A percentile compares a stretch with the other conserved stretches of the same genome.
Evolutionary conservation across 305 asterid species (phyloP).

Genomic region (Rubia occidens): DNA sequence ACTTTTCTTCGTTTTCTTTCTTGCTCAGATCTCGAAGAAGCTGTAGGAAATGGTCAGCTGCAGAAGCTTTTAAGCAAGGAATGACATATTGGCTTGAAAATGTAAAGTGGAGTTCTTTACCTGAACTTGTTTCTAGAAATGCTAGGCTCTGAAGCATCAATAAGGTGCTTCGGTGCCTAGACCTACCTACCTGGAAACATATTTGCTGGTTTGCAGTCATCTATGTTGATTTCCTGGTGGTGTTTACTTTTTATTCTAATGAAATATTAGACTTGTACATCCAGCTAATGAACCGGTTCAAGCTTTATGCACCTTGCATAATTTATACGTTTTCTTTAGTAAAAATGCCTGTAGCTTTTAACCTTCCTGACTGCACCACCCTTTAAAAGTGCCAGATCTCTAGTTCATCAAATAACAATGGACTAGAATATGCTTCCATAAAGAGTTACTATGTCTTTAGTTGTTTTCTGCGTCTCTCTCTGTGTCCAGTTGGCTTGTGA

Average conservation of each 20-base stretch:
- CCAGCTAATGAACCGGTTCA: neutral
- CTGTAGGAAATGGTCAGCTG: conserved; percentile 56
- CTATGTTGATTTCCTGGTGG: neutral
- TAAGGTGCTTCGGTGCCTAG: neutral
- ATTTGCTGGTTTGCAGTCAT: conserved; percentile 1
- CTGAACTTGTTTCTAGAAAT: conserved; percentile 8
- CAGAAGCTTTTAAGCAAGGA: conserved; percentile 56
- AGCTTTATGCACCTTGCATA: neutral
- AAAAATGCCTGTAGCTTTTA: neutral
- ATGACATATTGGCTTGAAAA: conserved; percentile 26
- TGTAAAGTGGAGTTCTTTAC: conserved; percentile 12
- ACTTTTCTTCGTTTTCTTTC: neutral
- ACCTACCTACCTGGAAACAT: neutral
- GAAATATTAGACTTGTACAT: neutral
- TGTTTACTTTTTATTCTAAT: neutral
- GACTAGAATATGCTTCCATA: neutral
- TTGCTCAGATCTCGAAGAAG: conserved; percentile 54
- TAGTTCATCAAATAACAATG: neutral
- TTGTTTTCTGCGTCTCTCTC: neutral
- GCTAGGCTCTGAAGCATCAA: conserved; percentile 9
- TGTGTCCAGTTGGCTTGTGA: neutral
- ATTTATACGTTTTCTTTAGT: neutral
- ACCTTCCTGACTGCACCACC: neutral
- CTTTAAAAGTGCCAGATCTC: neutral
- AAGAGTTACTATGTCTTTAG: neutral